Base-by-base conservation (phyloP, 2,329 filamentous ascomycete genomes). In the Cladophialophora chaetospira region DNA sequence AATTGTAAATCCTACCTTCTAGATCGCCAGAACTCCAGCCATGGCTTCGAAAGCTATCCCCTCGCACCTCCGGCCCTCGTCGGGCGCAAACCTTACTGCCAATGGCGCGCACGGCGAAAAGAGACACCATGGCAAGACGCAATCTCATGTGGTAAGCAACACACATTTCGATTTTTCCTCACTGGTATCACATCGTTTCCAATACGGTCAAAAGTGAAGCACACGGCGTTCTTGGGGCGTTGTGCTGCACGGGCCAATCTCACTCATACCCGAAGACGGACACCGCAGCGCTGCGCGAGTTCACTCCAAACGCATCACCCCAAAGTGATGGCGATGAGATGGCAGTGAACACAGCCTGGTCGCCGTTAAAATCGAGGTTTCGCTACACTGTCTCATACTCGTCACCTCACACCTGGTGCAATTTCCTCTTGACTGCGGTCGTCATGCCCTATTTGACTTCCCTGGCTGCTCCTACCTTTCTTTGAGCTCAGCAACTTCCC, bases 21-120 rank as follows among this genome's bases (percentile, higher is more conserved):
- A 28, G 8, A 28, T n/a, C 29, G n/a, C 45, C 31, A 44, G 21
- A 38, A 25, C 36, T 49, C 42, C 51, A 66, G 78, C 67, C 68
- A 93, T 93, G 88, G 86, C 88, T 64, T 81, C 84, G 70, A 91
- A 84, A 76, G 88, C 89, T 63, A 79, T 97, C 68, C 91, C 92
- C 64, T 81, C 88, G 40, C 93, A 95, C 81, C 82, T 97, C 69
- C 93, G 71, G 55, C 71, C 74, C 45, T 68, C n/a, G n/a, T n/a
- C 91, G 82, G 82, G 86, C 61, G 75, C 76, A 58, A 64, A 69
- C 46, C 69, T 69, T 57, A 60, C 57, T 26, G 50, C 49, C 43
- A 61, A 58, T 21, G 64, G 63, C 15, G 47, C 61, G 54, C 70
- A 71, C 54, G 65, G 69, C 52, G 70, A 69, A 61, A 72, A 76